Percentiles rank a stretch among this genome's conserved stretches.
Conservation (phyloP, 1,139 yeast genomes). For the Martiniozyma asiatica region DNA sequence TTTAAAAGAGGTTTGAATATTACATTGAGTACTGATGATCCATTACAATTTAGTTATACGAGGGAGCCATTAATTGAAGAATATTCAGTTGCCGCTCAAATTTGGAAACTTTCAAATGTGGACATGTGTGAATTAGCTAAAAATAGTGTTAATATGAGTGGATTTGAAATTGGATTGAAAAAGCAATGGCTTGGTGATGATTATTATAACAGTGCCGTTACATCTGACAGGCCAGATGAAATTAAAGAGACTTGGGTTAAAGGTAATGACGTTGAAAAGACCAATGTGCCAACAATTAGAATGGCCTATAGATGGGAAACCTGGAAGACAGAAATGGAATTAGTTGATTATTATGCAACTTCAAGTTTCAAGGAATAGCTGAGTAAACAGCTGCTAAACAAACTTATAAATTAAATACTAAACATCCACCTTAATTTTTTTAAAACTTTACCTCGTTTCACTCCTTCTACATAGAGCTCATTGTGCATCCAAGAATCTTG, state of each 20-base stretch:
- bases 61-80: constrained; percentile 97
- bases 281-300: constrained; percentile 88
- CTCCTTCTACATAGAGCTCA: too few species aligned
- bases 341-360: constrained; percentile 56
- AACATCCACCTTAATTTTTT: too few species aligned
- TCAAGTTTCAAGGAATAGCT: too few species aligned
- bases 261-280: constrained; percentile 84
- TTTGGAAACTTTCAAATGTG: constrained; percentile 82
- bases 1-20: constrained; percentile 91
- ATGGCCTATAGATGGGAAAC: constrained; percentile 76
- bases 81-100: constrained; percentile 95
- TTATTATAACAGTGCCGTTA: constrained; percentile 48
- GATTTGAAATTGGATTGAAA: constrained; percentile 79
- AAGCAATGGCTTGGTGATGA: constrained; percentile 85
- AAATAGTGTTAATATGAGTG: constrained; percentile 81
- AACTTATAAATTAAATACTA: too few species aligned
- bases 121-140: constrained; percentile 91
- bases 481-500: too few species aligned
- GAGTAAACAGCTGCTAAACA: too few species aligned
- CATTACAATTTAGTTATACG: constrained; percentile 87
- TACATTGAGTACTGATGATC: constrained; percentile 89
- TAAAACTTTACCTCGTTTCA: too few species aligned
- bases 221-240: too few species aligned
- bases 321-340: constrained; percentile 56
- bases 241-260: too few species aligned